Evolutionary conservation across 208 protist species (phyloP).

Genomic region (Leishmania lainsoni): DNA sequence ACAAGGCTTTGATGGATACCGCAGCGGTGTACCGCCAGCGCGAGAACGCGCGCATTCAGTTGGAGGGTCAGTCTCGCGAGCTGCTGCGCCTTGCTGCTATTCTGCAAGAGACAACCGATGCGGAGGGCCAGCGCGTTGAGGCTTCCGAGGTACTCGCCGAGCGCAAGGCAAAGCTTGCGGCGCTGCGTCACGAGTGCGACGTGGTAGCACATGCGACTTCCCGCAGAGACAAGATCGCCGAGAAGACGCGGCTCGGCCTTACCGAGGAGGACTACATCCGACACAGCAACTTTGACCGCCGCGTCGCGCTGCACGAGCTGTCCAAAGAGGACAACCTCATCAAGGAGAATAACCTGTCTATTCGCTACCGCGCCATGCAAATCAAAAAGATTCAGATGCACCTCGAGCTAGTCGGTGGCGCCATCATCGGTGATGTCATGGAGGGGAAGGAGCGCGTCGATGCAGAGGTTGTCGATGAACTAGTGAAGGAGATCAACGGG

Average conservation of each 20-base stretch:
- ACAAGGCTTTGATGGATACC: conserved; percentile 27
- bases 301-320: conserved; percentile 58
- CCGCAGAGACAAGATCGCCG: conserved; percentile 57
- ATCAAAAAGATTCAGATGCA: conserved; percentile 75
- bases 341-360: conserved; percentile 57
- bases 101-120: conserved; percentile 49
- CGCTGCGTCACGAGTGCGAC: conserved; percentile 43
- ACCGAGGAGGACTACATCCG: conserved; percentile 54
- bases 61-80: conserved; percentile 48
- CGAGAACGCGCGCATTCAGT: conserved; percentile 44
- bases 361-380: conserved; percentile 69
- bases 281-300: conserved; percentile 61
- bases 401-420: conserved; percentile 77
- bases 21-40: conserved; percentile 44
- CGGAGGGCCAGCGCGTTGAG: conserved; percentile 55
- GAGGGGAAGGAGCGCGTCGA: conserved; percentile 63
- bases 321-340: conserved; percentile 55
- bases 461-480: conserved; percentile 57
- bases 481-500: conserved; percentile 62
- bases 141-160: conserved; percentile 53
- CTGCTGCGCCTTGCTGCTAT: conserved; percentile 48
- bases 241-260: conserved; percentile 41
- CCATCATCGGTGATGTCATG: conserved; percentile 55
- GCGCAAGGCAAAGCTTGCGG: conserved; percentile 52
- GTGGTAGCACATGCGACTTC: conserved; percentile 33